phyloP scores from a whole-genome alignment of 257 asterid genomes.

The Lycium barbarum region DNA sequence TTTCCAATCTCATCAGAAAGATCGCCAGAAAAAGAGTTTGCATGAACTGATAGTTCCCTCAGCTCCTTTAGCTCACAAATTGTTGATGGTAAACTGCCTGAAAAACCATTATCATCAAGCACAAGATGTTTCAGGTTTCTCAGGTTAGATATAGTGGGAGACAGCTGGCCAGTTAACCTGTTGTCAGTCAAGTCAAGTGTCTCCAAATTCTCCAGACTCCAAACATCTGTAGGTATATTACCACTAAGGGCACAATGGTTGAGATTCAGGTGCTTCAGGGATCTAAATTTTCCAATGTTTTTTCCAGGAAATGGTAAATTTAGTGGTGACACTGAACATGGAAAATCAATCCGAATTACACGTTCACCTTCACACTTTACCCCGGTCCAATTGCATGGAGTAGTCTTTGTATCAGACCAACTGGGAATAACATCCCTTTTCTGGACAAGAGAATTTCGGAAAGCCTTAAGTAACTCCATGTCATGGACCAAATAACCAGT shows the following conservation, averaged over 20 bases:
- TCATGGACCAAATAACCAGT: slow-evolving; percentile 39
- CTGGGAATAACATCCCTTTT: slow-evolving; percentile 44
- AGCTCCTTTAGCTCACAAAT: slow-evolving; percentile 58
- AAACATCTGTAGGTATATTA: slow-evolving; percentile 49
- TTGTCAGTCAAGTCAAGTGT: slow-evolving; percentile 66
- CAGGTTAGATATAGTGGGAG: slow-evolving; percentile 47
- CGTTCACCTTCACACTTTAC: slow-evolving; percentile 53
- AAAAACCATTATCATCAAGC: slow-evolving; percentile 67
- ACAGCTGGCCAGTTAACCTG: slow-evolving; percentile 53
- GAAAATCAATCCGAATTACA: slow-evolving; percentile 49
- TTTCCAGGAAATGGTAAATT: slow-evolving; percentile 56
- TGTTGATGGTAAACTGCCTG: slow-evolving; percentile 59
- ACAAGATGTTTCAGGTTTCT: slow-evolving; percentile 52
- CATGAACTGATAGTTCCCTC: slow-evolving; percentile 58
- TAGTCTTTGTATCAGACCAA: slow-evolving; percentile 50
- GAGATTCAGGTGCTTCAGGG: slow-evolving; percentile 64
- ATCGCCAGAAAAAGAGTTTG: slow-evolving; percentile 61
- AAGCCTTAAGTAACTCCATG: slow-evolving; percentile 44
- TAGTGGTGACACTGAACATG: slow-evolving; percentile 44
- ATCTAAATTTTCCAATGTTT: slow-evolving; percentile 48
- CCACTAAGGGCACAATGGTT: slow-evolving; percentile 65
- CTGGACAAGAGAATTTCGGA: slow-evolving; percentile 46
- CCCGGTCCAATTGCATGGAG: slow-evolving; percentile 78
- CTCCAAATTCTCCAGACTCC: slow-evolving; percentile 60
- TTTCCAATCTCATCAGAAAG: slow-evolving; percentile 64